These are phyloP conservation scores for Dinochytrium kinnereticum DNA, from an alignment of 371 early-diverging fungal genomes.

Conservation along the genomic window DNA sequence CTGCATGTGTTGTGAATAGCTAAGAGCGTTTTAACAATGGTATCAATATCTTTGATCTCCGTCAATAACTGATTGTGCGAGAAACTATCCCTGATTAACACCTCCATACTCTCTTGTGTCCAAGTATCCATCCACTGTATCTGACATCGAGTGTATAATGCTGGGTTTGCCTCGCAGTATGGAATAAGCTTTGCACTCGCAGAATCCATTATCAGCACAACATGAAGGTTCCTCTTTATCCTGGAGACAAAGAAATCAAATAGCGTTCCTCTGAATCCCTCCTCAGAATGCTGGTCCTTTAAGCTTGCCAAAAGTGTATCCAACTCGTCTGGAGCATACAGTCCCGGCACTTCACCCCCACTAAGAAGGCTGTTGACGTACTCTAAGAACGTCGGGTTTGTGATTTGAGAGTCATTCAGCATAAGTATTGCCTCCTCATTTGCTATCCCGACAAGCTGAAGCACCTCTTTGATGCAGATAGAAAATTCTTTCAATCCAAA, in stretches of 20 bases:
- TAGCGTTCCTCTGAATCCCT: conserved; percentile 52
- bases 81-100: conserved; percentile 34
- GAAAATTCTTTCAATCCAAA: conserved; percentile 47
- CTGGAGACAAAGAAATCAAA: conserved; percentile 55
- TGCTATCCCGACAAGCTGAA: conserved; percentile 45
- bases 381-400: conserved; percentile 47
- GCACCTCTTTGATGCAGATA: conserved; percentile 51
- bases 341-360: conserved; percentile 54
- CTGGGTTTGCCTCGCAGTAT: conserved; percentile 58
- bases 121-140: conserved; percentile 53
- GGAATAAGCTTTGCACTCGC: conserved; percentile 36
- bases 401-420: conserved; percentile 57
- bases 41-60: conserved; percentile 32
- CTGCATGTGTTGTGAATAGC: conserved; percentile 39
- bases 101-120: conserved; percentile 44
- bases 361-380: conserved; percentile 56
- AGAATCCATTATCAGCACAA: conserved; percentile 53
- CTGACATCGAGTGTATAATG: conserved; percentile 52
- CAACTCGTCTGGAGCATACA: conserved; percentile 56
- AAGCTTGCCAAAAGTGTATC: conserved; percentile 44
- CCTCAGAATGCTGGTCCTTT: conserved; percentile 52
- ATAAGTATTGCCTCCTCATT: conserved; percentile 47
- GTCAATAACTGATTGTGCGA: conserved; percentile 17
- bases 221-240: conserved; percentile 49
- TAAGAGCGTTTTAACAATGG: conserved; percentile 37